phyloP scores from a whole-genome alignment of 1,139 yeast species.

The Yamadazyma sp. region DNA sequence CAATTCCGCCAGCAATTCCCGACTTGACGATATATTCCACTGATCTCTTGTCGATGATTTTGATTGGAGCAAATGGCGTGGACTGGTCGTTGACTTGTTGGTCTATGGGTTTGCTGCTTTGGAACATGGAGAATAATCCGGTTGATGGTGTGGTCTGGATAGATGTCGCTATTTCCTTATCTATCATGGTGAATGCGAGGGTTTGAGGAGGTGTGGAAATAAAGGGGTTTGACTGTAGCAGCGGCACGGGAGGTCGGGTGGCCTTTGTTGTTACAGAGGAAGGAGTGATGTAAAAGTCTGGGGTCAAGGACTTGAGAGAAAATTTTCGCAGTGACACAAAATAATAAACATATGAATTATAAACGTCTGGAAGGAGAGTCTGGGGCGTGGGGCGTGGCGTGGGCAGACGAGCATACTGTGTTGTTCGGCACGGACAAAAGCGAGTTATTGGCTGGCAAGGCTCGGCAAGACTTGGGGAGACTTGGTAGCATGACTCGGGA shows the following conservation, averaged over 20 bases:
- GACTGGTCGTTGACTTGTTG: constrained; percentile 31
- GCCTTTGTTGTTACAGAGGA: neutral
- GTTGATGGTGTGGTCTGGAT: neutral
- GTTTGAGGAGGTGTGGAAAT: too few species aligned
- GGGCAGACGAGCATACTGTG: too few species aligned
- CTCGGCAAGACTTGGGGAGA: too few species aligned
- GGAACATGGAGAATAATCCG: constrained; percentile 4
- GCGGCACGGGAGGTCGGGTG: too few species aligned
- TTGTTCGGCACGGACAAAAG: too few species aligned
- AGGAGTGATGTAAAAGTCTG: constrained; percentile 6
- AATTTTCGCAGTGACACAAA: constrained; percentile 2
- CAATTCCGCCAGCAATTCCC: constrained; percentile 93
- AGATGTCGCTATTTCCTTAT: neutral
- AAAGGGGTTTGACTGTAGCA: too few species aligned
- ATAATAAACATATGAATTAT: constrained; percentile 1
- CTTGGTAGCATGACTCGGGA: too few species aligned
- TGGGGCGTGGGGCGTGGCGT: too few species aligned
- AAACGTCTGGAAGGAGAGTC: too few species aligned
- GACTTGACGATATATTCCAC: constrained; percentile 76
- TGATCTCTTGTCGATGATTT: constrained; percentile 57
- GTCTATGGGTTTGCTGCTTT: constrained; percentile 23
- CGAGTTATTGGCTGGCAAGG: too few species aligned
- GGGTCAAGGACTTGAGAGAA: constrained; percentile 10
- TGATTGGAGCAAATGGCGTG: constrained; percentile 25
- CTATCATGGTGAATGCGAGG: neutral